phyloP scores from a whole-genome alignment of 164 flowering plant species.

The Aristolochia californica region DNA sequence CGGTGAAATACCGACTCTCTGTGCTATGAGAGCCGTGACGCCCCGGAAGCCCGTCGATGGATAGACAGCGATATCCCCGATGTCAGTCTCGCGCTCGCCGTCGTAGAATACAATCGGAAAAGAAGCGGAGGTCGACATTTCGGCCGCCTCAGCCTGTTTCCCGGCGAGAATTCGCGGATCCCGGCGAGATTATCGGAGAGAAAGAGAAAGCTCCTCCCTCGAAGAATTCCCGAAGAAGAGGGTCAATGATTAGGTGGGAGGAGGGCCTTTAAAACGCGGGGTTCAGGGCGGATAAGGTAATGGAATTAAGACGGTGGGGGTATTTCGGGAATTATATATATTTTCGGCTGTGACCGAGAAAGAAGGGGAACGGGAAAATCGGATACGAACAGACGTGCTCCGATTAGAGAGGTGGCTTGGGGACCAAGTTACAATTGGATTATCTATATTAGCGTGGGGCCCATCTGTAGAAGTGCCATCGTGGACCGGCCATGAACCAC shows the following conservation, averaged over 20 bases:
- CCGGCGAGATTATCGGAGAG: too few relatives aligned
- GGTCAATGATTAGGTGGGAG: neutral
- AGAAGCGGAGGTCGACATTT: neutral
- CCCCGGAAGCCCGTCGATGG: conserved; percentile 25
- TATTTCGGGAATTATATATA: conserved; percentile 1
- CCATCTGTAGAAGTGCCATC: too few relatives aligned
- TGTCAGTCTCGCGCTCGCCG: conserved; percentile 38
- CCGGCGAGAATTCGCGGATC: neutral
- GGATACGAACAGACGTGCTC: too few relatives aligned
- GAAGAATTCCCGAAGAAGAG: neutral
- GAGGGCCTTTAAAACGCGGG: neutral
- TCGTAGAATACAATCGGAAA: conserved; percentile 53
- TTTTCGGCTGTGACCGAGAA: neutral
- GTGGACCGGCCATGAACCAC: too few relatives aligned
- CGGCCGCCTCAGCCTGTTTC: neutral
- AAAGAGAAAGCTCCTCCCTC: neutral
- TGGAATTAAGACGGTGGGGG: conserved; percentile 1
- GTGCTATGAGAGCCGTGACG: conserved; percentile 28
- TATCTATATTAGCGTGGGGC: too few relatives aligned
- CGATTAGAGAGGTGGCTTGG: neutral
- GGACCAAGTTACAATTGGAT: neutral
- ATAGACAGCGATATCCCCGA: conserved; percentile 30
- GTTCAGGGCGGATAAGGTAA: neutral
- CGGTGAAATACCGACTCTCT: conserved; percentile 43
- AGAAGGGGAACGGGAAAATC: too few relatives aligned